Evolutionary conservation across 805 yeast genomes (phyloP), one percentile per base, ranked within the genome.

Genomic region (Blastobotrys terrestris): DNA sequence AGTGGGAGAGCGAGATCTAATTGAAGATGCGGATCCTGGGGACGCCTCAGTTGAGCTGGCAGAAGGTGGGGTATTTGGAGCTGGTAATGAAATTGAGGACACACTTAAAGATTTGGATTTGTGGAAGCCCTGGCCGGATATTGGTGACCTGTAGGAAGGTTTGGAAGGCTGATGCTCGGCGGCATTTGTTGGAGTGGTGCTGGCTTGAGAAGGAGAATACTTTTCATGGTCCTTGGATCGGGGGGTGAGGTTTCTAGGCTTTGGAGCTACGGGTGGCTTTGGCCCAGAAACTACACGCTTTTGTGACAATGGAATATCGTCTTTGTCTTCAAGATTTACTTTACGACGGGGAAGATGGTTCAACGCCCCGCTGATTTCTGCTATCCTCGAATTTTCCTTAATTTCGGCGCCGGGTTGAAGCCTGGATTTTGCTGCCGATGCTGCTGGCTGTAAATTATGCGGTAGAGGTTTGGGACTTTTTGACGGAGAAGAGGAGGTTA

Each of bases 1-100:
- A 4, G 62, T 45, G 6, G 65, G 64, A 8, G 60, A 50, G 20
- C 56, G 48, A 35, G 13, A 14, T 14, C 49, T 15, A 4, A 26
- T 18, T 15, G 49, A 26, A 20, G 43, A 39, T 6, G 39, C 18
- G 19, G 40, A 21, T 11, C 18, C 48, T 19, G n/a, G 39, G 18
- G 20, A 45, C 20, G 18, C 5, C n/a, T 18, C 20, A 22, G 11
- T 43, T n/a, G 45, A 11, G 20, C 18, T n/a, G n/a, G n/a, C n/a
- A n/a, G n/a, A n/a, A n/a, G n/a, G n/a, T 19, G 39, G 16, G 14
- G 31, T 15, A 16, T 21, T 21, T 22, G 48, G 35, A 2, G 39
- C 31, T n/a, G 21, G 39, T 4, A n/a, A 16, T 4, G 21, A 45
- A 20, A n/a, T 21, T 15, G 35, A 22, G 48, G 21, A n/a, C 18